These are phyloP conservation scores for Euclidium syriacum DNA, from an alignment of 345 rosid genomes.

Conservation along the genomic window DNA sequence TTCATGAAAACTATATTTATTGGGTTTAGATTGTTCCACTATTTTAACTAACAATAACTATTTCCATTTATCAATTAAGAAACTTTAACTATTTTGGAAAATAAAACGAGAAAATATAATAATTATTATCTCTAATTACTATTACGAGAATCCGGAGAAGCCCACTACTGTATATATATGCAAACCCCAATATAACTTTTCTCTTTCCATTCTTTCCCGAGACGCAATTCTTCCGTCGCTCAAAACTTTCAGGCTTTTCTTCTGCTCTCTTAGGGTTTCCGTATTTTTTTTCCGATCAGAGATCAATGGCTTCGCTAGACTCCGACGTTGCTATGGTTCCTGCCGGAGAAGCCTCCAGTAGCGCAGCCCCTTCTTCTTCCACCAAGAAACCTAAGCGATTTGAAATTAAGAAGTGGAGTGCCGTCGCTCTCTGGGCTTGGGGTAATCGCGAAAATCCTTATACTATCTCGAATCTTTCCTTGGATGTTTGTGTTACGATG, in stretches of 20 bases:
- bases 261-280: conserved; percentile 11
- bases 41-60: too few species aligned
- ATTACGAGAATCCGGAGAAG: too few species aligned
- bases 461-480: background rate
- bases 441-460: conserved; percentile 43
- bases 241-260: background rate
- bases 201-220: too few species aligned
- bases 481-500: background rate
- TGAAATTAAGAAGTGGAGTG: conserved; percentile 94
- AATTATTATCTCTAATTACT: too few species aligned
- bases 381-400: conserved; percentile 73
- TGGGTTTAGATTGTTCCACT: too few species aligned
- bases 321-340: conserved; percentile 81
- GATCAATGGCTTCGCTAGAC: conserved; percentile 65
- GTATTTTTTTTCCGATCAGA: background rate
- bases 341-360: conserved; percentile 62
- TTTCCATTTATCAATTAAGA: too few species aligned
- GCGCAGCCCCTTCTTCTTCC: conserved; percentile 48
- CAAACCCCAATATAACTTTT: too few species aligned
- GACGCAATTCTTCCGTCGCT: too few species aligned
- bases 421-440: conserved; percentile 97
- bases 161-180: too few species aligned
- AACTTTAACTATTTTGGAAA: too few species aligned
- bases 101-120: too few species aligned
- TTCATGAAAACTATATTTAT: too few species aligned